phyloP scores from a whole-genome alignment of 129 eudicot genomes.

The Kitagawia praeruptora region DNA sequence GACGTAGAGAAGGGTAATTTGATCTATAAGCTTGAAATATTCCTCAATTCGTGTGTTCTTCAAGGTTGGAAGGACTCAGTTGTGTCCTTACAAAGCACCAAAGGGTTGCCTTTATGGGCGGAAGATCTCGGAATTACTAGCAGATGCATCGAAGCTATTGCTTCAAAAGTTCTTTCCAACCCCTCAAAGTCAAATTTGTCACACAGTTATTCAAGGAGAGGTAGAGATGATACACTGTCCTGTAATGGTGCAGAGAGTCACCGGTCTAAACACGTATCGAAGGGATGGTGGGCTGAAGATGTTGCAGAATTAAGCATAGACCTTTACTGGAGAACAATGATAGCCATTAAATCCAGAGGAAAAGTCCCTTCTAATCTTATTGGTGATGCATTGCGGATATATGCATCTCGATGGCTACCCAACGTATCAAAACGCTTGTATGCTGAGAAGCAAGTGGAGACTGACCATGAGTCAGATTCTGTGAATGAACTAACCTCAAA shows the following conservation, averaged over 20 bases:
- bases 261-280: conserved; percentile 18
- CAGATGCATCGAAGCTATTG: conserved; percentile 66
- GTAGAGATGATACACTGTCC: conserved; percentile 30
- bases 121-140: conserved; percentile 71
- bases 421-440: not conserved
- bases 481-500: conserved; percentile 30
- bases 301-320: conserved; percentile 66
- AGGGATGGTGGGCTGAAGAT: conserved; percentile 94
- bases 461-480: conserved; percentile 13
- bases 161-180: conserved; percentile 47
- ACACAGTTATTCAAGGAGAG: conserved; percentile 52
- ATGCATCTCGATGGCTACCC: conserved; percentile 69
- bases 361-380: conserved; percentile 49
- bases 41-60: conserved; percentile 66
- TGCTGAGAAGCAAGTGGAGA: conserved; percentile 1
- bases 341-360: conserved; percentile 78
- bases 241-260: conserved; percentile 36
- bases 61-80: conserved; percentile 84
- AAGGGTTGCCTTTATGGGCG: conserved; percentile 47
- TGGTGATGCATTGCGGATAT: conserved; percentile 73
- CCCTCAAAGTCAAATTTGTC: conserved; percentile 57
- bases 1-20: conserved; percentile 86
- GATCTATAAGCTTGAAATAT: conserved; percentile 63
- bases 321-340: conserved; percentile 81
- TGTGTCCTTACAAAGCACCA: conserved; percentile 55